A percentile compares a stretch with the other conserved stretches of the same genome.
Evolutionary conservation across 139 green algal species (phyloP).

Genomic region (Nannochloris sp.): DNA sequence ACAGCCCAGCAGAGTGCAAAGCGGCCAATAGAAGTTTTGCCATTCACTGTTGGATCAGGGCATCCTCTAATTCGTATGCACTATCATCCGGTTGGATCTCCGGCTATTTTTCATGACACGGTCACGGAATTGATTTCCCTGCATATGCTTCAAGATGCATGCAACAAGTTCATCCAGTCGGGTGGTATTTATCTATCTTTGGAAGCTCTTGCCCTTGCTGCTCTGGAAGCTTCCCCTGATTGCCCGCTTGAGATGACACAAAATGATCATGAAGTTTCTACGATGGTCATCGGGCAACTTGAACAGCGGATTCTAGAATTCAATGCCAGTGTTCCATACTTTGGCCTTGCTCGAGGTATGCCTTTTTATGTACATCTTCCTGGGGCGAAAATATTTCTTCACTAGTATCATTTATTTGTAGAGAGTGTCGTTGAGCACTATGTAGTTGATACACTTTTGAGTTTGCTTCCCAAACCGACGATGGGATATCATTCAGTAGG

Average conservation of each 20-base stretch:
- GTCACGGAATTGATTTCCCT: slow-evolving; percentile 56
- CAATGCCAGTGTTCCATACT: slow-evolving; percentile 69
- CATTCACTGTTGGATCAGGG: slow-evolving; percentile 40
- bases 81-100: slow-evolving; percentile 2
- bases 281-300: slow-evolving; percentile 17
- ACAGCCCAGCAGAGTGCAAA: slow-evolving; percentile 33
- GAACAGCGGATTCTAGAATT: slow-evolving; percentile 62
- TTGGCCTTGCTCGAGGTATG: slow-evolving; percentile 29
- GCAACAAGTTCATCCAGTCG: slow-evolving; percentile 20
- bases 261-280: not conserved
- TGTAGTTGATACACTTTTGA: slow-evolving; percentile 25
- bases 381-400: not conserved
- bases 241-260: not conserved
- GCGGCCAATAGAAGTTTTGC: slow-evolving; percentile 45
- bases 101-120: slow-evolving; percentile 21
- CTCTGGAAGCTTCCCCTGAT: not conserved
- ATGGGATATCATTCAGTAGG: not conserved
- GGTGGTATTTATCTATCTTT: slow-evolving; percentile 5
- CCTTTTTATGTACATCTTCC: not conserved
- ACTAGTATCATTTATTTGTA: not conserved
- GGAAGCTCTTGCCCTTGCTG: slow-evolving; percentile 14
- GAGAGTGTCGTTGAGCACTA: not conserved
- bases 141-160: slow-evolving; percentile 23
- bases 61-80: slow-evolving; percentile 33
- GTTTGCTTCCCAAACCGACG: not conserved